phyloP scores from a whole-genome alignment of 2,329 filamentous ascomycete species.

The Xylariaceae sp. region DNA sequence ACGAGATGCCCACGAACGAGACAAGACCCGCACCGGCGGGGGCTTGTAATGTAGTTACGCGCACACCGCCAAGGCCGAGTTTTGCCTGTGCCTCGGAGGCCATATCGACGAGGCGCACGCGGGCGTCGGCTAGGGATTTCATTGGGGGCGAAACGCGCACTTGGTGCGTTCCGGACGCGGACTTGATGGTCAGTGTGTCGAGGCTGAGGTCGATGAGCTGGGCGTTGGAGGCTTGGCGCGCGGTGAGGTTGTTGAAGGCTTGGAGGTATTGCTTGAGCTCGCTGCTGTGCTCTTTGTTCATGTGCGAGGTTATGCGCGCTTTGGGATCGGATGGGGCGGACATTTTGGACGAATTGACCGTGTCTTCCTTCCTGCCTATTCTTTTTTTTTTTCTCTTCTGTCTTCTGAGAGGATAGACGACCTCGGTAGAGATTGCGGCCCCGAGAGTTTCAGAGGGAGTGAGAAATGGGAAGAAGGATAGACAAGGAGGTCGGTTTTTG shows the following conservation, averaged over 20 bases:
- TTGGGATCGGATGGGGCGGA: conserved; percentile 45
- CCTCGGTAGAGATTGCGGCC: too few relatives aligned
- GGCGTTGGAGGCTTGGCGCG: conserved; percentile 52
- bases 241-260: conserved; percentile 60
- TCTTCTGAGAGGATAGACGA: too few relatives aligned
- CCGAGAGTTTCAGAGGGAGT: too few relatives aligned
- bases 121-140: conserved; percentile 61
- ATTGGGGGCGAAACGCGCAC: conserved; percentile 70
- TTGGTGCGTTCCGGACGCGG: conserved; percentile 43
- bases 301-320: conserved; percentile 69
- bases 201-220: conserved; percentile 64
- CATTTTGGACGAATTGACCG: too few relatives aligned
- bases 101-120: conserved; percentile 70
- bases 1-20: conserved; percentile 51
- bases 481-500: too few relatives aligned
- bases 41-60: conserved; percentile 38
- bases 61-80: conserved; percentile 54
- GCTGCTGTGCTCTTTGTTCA: conserved; percentile 78
- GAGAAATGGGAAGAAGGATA: too few relatives aligned
- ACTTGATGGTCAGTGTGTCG: conserved; percentile 56
- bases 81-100: conserved; percentile 50
- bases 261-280: conserved; percentile 76
- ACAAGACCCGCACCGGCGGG: conserved; percentile 45
- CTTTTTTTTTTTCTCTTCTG: too few relatives aligned
- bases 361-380: too few relatives aligned